Evolutionary conservation across 805 yeast species (phyloP).

Genomic region (Diddensiella santjacobensis): DNA sequence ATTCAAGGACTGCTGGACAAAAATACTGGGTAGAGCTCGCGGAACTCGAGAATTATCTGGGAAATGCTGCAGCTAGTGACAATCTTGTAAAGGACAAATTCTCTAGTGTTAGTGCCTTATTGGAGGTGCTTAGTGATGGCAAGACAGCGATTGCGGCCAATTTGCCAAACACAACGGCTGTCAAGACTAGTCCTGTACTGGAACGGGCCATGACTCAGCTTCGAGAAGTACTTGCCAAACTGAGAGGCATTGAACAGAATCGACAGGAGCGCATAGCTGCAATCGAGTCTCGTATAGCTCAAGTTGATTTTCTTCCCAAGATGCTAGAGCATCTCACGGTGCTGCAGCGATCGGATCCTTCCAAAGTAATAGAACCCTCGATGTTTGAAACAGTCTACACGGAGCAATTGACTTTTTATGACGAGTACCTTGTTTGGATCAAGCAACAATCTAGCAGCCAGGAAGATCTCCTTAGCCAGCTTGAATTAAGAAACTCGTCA

Average conservation of each 20-base stretch:
- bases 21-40: constrained; percentile 40
- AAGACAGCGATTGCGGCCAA: constrained; percentile 28
- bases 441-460: constrained; percentile 41
- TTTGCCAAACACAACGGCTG: constrained; percentile 33
- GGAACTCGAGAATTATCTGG: constrained; percentile 47
- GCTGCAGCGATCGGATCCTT: neutral
- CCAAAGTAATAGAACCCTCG: constrained; percentile 14
- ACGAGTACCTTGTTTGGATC: constrained; percentile 47
- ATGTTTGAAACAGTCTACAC: constrained; percentile 28
- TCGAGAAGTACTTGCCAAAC: constrained; percentile 22
- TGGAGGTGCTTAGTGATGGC: constrained; percentile 44
- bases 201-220: constrained; percentile 34
- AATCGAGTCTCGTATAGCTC: constrained; percentile 12
- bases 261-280: constrained; percentile 24
- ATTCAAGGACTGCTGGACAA: constrained; percentile 44
- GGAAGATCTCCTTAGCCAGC: constrained; percentile 36
- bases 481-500: constrained; percentile 30
- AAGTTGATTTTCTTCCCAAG: constrained; percentile 13
- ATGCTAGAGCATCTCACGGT: neutral
- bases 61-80: constrained; percentile 63
- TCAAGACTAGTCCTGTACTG: constrained; percentile 36
- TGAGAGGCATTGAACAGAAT: constrained; percentile 22
- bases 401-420: constrained; percentile 40
- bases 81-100: constrained; percentile 45
- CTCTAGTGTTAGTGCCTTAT: constrained; percentile 42